A percentile compares a stretch with the other conserved stretches of the same genome.
Conservation (phyloP, 2,329 filamentous ascomycete species). For the Periconia digitata region DNA sequence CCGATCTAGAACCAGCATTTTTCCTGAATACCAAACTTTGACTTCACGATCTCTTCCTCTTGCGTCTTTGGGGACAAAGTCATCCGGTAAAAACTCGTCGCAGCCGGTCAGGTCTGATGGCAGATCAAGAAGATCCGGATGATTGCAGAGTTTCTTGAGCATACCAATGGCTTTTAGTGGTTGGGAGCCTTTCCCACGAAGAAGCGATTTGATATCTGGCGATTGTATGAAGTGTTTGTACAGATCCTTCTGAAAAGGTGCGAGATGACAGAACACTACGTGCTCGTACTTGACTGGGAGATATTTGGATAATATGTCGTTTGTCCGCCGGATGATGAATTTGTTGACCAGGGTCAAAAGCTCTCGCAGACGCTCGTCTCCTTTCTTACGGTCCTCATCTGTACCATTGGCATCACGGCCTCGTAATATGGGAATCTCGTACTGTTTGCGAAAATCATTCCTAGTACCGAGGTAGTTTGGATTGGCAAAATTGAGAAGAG, state of each 20-base stretch:
- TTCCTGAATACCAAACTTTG: constrained; percentile 95
- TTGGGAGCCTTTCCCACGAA: constrained; percentile 92
- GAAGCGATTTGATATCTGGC: constrained; percentile 86
- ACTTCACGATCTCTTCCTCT: constrained; percentile 89
- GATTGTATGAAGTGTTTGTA: constrained; percentile 98
- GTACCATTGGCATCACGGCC: constrained; percentile 89
- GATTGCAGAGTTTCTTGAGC: constrained; percentile 97
- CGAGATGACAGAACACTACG: constrained; percentile 94
- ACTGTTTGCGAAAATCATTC: constrained; percentile 89
- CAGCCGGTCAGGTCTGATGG: constrained; percentile 83
- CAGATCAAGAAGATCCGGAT: constrained; percentile 87
- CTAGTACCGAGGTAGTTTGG: constrained; percentile 87
- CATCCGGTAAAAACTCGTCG: constrained; percentile 77
- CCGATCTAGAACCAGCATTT: constrained; percentile 96
- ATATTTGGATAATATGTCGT: constrained; percentile 97
- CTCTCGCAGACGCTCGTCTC: constrained; percentile 80
- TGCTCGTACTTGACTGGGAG: constrained; percentile 98
- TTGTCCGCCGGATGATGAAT: constrained; percentile 96
- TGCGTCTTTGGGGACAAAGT: constrained; percentile 84
- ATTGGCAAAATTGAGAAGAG: constrained; percentile 94
- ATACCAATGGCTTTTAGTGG: constrained; percentile 95
- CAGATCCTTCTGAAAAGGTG: constrained; percentile 86
- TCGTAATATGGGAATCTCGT: constrained; percentile 86
- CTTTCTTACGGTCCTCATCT: constrained; percentile 77
- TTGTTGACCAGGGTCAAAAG: constrained; percentile 88